Base-by-base conservation (phyloP, 2,329 filamentous ascomycete genomes). In the Dactylellina haptotyla region DNA sequence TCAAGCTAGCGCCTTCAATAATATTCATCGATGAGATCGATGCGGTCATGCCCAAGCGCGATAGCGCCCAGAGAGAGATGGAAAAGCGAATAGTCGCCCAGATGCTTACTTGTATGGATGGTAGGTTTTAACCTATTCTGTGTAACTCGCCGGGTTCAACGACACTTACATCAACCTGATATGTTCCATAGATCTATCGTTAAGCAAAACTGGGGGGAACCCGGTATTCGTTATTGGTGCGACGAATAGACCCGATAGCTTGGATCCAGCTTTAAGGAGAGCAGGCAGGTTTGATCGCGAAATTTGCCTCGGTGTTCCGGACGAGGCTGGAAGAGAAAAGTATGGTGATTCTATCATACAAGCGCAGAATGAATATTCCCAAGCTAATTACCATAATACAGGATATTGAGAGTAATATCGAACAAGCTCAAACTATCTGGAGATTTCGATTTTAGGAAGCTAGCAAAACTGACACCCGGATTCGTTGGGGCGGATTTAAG, bases 21-120 rank as follows among this genome's bases (percentile, higher is more conserved):
- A 85, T 99, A 3, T 96, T 97, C 78, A 90, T 98, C 66, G 93
- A 97, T 77, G 90, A 97, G 77, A 91, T 98, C 58, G 93, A 99
- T 80, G 89, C 90, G 2, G 95, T 98, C 77, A 91, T 93, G 54
- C 91, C 91, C 0, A 96, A 96, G 80, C 85, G 90, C 64, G 92
- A 96, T 75, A 91, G 87, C 62, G 88, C 90, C 0, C 90, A 95
- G 78, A 89, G 90, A 78, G 92, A 97, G 76, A 94, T 96, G 87
- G 93, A 97, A 79, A 91, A 92, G 79, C 85, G 93, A 59, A 95
- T 96, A 75, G 89, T 96, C 10, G 87, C 88, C 0, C 91, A 96
- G 79, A 87, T 98, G 76, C 83, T 92, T 64, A 89, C 90, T 18
- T 96, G 93, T 66, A 96, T 98, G 90, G 90, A 93, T 78, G 89